Percentiles rank a stretch among this genome's conserved stretches.
Conservation (phyloP, 352 stramenopile genomes). For the Thalassiosira exigua region DNA sequence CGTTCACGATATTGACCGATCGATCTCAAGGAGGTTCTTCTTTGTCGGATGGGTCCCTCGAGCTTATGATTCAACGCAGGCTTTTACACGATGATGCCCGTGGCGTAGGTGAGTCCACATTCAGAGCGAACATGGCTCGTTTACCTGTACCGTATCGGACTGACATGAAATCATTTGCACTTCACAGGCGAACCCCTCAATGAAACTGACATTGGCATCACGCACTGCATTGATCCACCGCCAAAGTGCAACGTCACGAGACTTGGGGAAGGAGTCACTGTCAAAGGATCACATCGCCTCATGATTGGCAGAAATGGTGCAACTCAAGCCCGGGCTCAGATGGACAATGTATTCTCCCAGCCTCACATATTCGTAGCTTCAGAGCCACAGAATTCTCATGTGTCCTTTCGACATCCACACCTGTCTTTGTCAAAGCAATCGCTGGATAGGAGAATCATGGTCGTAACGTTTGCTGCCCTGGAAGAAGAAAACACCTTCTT, state of each 20-base stretch:
- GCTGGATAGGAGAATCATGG: conserved; percentile 91
- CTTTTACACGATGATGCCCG: conserved; percentile 92
- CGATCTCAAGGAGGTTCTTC: conserved; percentile 92
- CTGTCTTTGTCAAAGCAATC: conserved; percentile 55
- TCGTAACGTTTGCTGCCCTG: conserved; percentile 90
- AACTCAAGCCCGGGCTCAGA: conserved; percentile 59
- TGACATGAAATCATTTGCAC: too few species aligned
- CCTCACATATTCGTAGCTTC: conserved; percentile 81
- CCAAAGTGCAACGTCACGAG: conserved; percentile 72
- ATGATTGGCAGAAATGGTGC: conserved; percentile 69
- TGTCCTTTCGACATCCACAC: conserved; percentile 51
- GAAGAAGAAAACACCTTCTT: conserved; percentile 87
- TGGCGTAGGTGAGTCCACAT: conserved; percentile 93
- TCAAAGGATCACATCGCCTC: conserved; percentile 77
- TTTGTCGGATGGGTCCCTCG: conserved; percentile 90
- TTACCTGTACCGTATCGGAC: too few species aligned
- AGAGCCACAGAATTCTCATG: conserved; percentile 59
- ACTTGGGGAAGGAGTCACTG: conserved; percentile 80
- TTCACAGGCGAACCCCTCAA: too few species aligned
- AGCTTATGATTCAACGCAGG: conserved; percentile 98
- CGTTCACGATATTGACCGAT: conserved; percentile 90
- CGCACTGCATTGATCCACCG: conserved; percentile 67
- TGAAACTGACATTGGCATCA: conserved; percentile 86
- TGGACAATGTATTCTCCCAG: conserved; percentile 81
- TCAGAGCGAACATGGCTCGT: too few species aligned